Evolutionary conservation across 176 grass and related monocot species (phyloP).

Genomic region (Paspalum notatum): DNA sequence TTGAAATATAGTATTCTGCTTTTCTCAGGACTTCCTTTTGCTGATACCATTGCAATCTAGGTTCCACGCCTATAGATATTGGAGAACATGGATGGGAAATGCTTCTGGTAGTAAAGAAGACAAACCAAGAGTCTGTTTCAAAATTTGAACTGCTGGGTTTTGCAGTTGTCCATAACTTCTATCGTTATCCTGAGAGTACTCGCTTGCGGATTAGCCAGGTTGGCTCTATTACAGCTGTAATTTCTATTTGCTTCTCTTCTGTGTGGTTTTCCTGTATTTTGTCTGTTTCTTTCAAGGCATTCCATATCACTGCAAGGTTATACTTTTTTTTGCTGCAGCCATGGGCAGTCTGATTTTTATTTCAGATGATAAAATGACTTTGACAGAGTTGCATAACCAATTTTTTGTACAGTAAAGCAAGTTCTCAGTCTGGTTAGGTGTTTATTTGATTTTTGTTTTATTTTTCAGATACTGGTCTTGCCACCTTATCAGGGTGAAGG

Average conservation of each 20-base stretch:
- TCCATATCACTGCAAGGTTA: background rate
- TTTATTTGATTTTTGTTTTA: slow-evolving; percentile 19
- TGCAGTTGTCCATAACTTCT: slow-evolving; percentile 83
- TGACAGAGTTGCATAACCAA: background rate
- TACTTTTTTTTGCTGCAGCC: background rate
- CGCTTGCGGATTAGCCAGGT: slow-evolving; percentile 93
- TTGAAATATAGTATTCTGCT: slow-evolving; percentile 15
- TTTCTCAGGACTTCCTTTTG: slow-evolving; percentile 10
- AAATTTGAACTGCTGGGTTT: slow-evolving; percentile 71
- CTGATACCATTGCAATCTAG: slow-evolving; percentile 40
- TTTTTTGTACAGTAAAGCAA: slow-evolving; percentile 6
- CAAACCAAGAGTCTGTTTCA: slow-evolving; percentile 22
- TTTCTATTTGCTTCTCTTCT: slow-evolving; percentile 25
- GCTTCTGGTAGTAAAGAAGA: slow-evolving; percentile 63
- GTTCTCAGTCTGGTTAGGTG: background rate
- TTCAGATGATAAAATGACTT: background rate
- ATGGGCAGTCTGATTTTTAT: background rate
- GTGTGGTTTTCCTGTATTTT: background rate
- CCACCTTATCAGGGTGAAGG: slow-evolving; percentile 88
- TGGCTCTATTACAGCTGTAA: background rate
- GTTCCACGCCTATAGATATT: slow-evolving; percentile 81
- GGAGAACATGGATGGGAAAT: slow-evolving; percentile 95
- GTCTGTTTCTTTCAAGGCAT: slow-evolving; percentile 19
- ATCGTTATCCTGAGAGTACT: slow-evolving; percentile 73
- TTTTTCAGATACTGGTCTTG: slow-evolving; percentile 82